Evolutionary conservation across 345 rosid genomes (phyloP), one percentile per base, ranked within the genome.

Genomic region (Pistacia atlantica): DNA sequence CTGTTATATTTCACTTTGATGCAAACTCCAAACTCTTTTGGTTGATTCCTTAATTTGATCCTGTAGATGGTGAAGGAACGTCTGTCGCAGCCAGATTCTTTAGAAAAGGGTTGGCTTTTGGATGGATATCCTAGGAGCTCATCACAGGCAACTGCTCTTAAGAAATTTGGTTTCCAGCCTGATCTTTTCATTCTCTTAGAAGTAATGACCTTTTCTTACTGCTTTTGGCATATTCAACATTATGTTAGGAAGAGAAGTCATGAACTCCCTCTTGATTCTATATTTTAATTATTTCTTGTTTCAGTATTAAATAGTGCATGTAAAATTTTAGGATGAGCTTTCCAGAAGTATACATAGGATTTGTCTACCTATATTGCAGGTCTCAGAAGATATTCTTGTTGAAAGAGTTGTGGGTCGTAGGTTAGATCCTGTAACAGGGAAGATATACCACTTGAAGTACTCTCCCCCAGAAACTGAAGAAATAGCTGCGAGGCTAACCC

Each of bases 111-210:
- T 33, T 95, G 99, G 99, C 97, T 95, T 83, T 84, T 95, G 78
- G 99, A 95, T 90, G 99, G 98, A 76, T 95, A 90, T 63, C 99
- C 99, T 54, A 85, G 99, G 81, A 95, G 99, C 84, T 81, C 76
- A 78, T 93, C 96, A 4, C 98, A 95, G 84, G 98, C 96, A 69
- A 85, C 85, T 68, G 98, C 93, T 84, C 89, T 95, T n/a, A 80
- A 82, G 77, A 84, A 85, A 16, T 87, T 66, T 78, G 92, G 94
- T 22, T 81, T 93, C 81, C 80, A 77, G 75, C 95, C 99, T n/a
- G 91, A 95, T 85, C 82, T 93, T 59, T 92, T 95, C 85, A 90
- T 95, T 80, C 80, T 95, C 75, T 79, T 95, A 31, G 97, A 95
- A 73, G 99, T 95, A 89, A 74, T 86, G 74, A 75, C 9, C 35